These are phyloP conservation scores for Coprinopsis cinerea DNA, from an alignment of 768 basidiomycete species.

Conservation along the genomic window DNA sequence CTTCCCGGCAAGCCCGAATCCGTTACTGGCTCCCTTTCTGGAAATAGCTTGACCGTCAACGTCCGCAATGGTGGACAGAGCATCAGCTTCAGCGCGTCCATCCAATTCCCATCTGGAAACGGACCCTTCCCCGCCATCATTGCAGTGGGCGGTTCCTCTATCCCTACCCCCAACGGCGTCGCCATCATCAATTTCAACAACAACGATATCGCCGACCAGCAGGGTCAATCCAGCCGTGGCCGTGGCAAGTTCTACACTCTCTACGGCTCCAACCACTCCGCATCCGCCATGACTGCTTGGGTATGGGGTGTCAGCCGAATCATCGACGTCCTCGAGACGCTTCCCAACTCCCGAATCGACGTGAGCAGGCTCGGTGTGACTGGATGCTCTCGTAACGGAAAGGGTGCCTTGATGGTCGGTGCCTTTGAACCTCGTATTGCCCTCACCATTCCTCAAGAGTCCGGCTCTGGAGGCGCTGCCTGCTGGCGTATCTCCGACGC, in stretches of 20 bases:
- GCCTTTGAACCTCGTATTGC: conserved; percentile 55
- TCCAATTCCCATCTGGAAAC: conserved; percentile 38
- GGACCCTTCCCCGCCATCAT: conserved; percentile 51
- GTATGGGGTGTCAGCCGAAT: conserved; percentile 56
- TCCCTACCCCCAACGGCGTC: conserved; percentile 31
- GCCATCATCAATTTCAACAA: conserved; percentile 50
- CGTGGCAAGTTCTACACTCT: conserved; percentile 53
- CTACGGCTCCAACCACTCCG: conserved; percentile 41
- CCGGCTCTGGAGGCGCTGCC: conserved; percentile 52
- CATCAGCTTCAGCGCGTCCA: conserved; percentile 43
- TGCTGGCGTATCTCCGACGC: conserved; percentile 57
- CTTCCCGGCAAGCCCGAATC: conserved; percentile 42
- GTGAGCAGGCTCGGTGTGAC: conserved; percentile 45
- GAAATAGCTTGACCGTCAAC: conserved; percentile 42
- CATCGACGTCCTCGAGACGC: conserved; percentile 52
- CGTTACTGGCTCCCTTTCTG: conserved; percentile 39
- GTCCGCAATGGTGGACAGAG: conserved; percentile 39
- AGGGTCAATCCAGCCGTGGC: conserved; percentile 39
- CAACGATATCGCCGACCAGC: conserved; percentile 48
- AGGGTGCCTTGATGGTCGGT: conserved; percentile 53
- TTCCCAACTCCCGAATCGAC: conserved; percentile 39
- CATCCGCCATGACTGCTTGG: conserved; percentile 56
- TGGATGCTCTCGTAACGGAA: conserved; percentile 57
- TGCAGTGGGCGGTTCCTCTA: conserved; percentile 39
- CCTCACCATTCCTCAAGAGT: conserved; percentile 58